Conservation (phyloP, 495 filamentous ascomycete species). For the Xylaria curta region DNA sequence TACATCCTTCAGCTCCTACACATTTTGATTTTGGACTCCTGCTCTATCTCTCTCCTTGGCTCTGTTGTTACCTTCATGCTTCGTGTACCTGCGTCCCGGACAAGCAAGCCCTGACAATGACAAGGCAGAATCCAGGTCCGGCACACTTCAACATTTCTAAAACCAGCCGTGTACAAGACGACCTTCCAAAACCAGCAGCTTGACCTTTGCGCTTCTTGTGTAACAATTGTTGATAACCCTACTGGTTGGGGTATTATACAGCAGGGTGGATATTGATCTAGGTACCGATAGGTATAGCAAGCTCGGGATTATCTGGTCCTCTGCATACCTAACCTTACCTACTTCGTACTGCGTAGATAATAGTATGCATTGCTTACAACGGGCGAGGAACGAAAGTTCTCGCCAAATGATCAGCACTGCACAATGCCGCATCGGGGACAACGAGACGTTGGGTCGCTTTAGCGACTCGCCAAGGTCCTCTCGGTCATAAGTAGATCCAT, state of each 20-base stretch:
- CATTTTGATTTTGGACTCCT: neutral
- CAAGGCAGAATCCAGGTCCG: neutral
- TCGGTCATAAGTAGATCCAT: neutral
- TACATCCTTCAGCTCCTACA: neutral
- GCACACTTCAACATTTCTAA: slow-evolving; percentile 7
- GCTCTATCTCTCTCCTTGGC: neutral
- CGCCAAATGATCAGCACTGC: neutral
- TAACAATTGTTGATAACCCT: neutral
- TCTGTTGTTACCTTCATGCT: neutral
- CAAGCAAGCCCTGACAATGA: neutral
- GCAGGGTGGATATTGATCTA: neutral
- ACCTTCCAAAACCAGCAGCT: slow-evolving; percentile 13
- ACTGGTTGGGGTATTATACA: neutral
- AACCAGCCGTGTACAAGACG: neutral
- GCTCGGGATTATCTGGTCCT: neutral
- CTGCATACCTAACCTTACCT: neutral
- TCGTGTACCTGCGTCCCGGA: neutral
- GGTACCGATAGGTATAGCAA: neutral
- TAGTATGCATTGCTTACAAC: neutral
- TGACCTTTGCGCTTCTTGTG: neutral
- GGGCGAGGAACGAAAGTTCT: neutral
- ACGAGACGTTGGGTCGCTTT: slow-evolving; percentile 19
- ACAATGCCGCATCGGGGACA: slow-evolving; percentile 10
- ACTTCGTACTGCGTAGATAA: neutral
- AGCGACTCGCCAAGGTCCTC: slow-evolving; percentile 6